A percentile compares a stretch with the other conserved stretches of the same genome.
These are phyloP conservation scores for Termitomyces sp. DNA, from an alignment of 768 basidiomycete species.

Conservation along the genomic window DNA sequence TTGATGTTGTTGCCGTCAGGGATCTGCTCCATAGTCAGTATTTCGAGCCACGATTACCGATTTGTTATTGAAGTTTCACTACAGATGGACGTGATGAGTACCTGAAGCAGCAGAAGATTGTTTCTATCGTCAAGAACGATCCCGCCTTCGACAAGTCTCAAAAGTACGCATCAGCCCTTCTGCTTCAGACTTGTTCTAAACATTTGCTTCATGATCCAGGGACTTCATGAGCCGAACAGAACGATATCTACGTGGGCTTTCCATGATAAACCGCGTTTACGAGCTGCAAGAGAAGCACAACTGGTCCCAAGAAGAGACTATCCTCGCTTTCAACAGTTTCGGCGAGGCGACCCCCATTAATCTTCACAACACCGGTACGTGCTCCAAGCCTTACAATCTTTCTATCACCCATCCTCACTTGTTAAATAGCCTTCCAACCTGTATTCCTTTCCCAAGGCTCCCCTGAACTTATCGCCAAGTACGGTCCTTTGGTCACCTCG, in stretches of 20 bases:
- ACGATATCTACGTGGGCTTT: constrained; percentile 47
- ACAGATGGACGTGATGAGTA: constrained; percentile 47
- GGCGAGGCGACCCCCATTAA: constrained; percentile 50
- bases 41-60: background rate
- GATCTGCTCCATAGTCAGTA: constrained; percentile 47
- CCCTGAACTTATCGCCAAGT: constrained; percentile 44
- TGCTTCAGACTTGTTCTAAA: background rate
- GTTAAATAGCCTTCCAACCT: constrained; percentile 52
- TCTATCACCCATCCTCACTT: constrained; percentile 9
- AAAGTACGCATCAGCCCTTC: background rate
- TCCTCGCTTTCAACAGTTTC: constrained; percentile 38
- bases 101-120: constrained; percentile 40
- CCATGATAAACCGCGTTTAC: constrained; percentile 48
- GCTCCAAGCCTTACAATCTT: background rate
- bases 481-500: constrained; percentile 39
- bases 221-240: constrained; percentile 56
- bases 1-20: constrained; percentile 37
- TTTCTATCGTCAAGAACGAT: constrained; percentile 44
- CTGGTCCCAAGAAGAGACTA: constrained; percentile 47
- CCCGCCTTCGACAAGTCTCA: constrained; percentile 21
- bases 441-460: constrained; percentile 61
- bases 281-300: constrained; percentile 50
- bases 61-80: background rate
- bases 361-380: constrained; percentile 31
- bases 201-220: constrained; percentile 21